Evolutionary conservation across 2,329 filamentous ascomycete species (phyloP).

Genomic region (Diaporthe citriasiana): DNA sequence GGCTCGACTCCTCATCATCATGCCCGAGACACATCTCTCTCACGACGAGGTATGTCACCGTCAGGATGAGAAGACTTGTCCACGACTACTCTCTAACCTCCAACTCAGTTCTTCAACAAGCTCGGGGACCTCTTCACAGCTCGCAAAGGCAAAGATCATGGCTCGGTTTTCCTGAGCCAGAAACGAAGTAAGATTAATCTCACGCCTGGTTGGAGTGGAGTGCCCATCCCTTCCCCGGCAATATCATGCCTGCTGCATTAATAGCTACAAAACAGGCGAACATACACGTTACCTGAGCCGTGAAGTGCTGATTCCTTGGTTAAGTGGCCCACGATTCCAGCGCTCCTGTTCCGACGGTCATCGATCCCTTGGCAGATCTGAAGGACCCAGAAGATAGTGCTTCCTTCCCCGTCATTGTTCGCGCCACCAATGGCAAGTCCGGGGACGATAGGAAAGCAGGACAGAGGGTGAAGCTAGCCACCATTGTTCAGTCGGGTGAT

Average conservation of each 20-base stretch:
- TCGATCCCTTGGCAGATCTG: slow-evolving; percentile 72
- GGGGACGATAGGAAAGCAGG: slow-evolving; percentile 63
- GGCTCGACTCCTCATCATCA: slow-evolving; percentile 34
- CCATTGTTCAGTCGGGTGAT: slow-evolving; percentile 81
- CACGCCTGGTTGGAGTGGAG: background rate
- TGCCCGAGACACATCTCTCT: slow-evolving; percentile 52
- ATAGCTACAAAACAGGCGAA: background rate
- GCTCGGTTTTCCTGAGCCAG: slow-evolving; percentile 81
- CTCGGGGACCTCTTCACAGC: slow-evolving; percentile 77
- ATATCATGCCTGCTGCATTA: background rate
- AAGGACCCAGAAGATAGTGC: slow-evolving; percentile 53
- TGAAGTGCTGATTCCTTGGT: background rate
- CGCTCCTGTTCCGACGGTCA: slow-evolving; percentile 57
- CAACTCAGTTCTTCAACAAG: slow-evolving; percentile 77
- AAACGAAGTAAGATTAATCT: slow-evolving; percentile 74
- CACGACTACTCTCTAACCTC: slow-evolving; percentile 39
- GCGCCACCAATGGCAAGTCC: slow-evolving; percentile 85
- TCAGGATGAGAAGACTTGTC: no score
- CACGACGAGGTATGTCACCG: slow-evolving; percentile 56
- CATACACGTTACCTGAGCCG: background rate
- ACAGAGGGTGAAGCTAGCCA: slow-evolving; percentile 82
- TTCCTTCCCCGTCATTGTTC: slow-evolving; percentile 77
- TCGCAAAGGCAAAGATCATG: slow-evolving; percentile 78
- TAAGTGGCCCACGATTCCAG: slow-evolving; percentile 62
- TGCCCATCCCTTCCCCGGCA: background rate